Evolutionary conservation across 2,329 filamentous ascomycete genomes (phyloP), one percentile per base, ranked within the genome.

Genomic region (Aspergillus amoenus): DNA sequence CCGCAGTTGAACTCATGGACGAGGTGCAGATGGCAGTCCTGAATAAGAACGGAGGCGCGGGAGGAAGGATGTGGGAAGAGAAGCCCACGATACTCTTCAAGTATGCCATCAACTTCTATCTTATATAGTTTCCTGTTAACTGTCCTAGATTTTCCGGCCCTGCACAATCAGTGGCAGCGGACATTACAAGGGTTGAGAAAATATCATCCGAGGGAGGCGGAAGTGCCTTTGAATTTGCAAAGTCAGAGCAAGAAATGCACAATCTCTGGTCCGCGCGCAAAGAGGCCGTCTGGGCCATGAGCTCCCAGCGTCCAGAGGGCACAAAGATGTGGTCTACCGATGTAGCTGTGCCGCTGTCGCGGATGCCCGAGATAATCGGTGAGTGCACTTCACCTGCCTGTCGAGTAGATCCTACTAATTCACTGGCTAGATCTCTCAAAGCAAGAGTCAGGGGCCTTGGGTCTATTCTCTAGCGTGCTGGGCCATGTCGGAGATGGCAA

Each of bases 111-210:
- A 21, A 21, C 3, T 21, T 21, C 21, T 21, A 24, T 96, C 70
- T 87, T 89, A 1, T 91, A 91, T 24, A 17, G 92, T 90, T 1
- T 4, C 24, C 24, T 87, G 85, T 63, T 24, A 24, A 24, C 24
- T 6, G 24, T 7, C 24, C 24, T 39, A 48, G 45, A 63, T 86
- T 96, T 70, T 87, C 89, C 1, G 92, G 92, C n/a, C 92, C 90
- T 13, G 9, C 18, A 1, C 87, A 85, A 63, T 83, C 84, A 21
- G 84, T 88, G n/a, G 90, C 96, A 2, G 82, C 84, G 59, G 91
- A 95, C 66, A 91, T 93, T 66, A 88, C 94, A 47, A 73, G 78
- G 7, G 77, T 85, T 49, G 90, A 93, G 1, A 84, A 86, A 62
- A 74, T 78, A 24, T 5, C 9, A 88, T 95, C 47, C 78, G 72